Conservation (phyloP, 306 rosid species). For the Glycine latifolia region DNA sequence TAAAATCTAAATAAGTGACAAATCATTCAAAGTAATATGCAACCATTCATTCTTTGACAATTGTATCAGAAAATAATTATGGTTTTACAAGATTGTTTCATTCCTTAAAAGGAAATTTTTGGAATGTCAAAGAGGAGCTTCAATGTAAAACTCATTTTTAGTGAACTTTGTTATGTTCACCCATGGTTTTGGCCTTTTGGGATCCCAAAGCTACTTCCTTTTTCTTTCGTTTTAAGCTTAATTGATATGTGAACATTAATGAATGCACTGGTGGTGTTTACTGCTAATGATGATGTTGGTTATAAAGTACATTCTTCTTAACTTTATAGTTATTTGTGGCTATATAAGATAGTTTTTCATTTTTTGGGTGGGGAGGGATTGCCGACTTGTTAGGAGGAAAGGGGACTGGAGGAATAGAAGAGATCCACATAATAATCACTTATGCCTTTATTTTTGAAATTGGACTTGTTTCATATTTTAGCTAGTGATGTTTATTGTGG, state of each 20-base stretch:
- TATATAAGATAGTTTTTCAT: neutral
- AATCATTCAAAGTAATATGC: constrained; percentile 18
- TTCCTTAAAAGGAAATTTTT: constrained; percentile 3
- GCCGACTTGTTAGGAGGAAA: neutral
- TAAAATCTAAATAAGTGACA: neutral
- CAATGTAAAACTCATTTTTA: constrained; percentile 18
- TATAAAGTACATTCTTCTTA: constrained; percentile 21
- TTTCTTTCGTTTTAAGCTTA: constrained; percentile 5
- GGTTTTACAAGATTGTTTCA: constrained; percentile 10
- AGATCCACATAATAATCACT: neutral
- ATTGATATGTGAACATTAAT: neutral
- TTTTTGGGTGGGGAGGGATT: neutral
- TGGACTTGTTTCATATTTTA: constrained; percentile 28
- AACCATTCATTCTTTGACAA: constrained; percentile 6
- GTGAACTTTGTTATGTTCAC: constrained; percentile 4
- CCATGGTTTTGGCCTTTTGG: neutral
- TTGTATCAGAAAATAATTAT: constrained; percentile 9
- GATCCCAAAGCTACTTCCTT: constrained; percentile 5
- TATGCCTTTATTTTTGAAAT: constrained; percentile 17
- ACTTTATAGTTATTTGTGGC: neutral
- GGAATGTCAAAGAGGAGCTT: constrained; percentile 12
- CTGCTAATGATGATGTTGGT: neutral
- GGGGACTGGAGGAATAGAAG: neutral
- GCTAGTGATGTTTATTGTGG: constrained; percentile 15
- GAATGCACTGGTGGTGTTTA: neutral